Evolutionary conservation across 805 yeast species (phyloP).

Genomic region (Saturnispora bothae): DNA sequence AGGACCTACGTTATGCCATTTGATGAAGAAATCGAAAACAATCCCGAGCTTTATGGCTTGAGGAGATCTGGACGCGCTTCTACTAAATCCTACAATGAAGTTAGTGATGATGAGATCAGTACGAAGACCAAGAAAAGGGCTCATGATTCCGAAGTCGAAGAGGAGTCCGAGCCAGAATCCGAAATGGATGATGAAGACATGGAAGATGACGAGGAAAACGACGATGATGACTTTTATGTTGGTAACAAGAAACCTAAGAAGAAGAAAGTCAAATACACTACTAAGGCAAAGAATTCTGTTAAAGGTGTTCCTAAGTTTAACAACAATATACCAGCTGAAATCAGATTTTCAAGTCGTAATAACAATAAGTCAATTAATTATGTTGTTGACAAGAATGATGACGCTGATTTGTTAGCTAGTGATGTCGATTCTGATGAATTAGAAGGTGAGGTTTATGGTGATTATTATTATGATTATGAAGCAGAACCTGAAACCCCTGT

Average conservation of each 20-base stretch:
- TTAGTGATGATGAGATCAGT: not conserved
- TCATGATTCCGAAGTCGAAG: not conserved
- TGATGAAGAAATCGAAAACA: conserved; percentile 40
- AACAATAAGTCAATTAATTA: conserved; percentile 54
- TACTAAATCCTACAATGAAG: conserved; percentile 22
- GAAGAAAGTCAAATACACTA: conserved; percentile 28
- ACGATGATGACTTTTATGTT: conserved; percentile 25
- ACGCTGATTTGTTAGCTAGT: conserved; percentile 38
- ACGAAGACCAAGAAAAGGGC: not conserved
- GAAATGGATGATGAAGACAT: conserved; percentile 24
- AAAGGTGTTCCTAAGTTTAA: conserved; percentile 10
- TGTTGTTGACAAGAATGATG: conserved; percentile 59
- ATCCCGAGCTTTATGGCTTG: conserved; percentile 78
- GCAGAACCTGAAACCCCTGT: conserved; percentile 14
- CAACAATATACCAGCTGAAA: not conserved
- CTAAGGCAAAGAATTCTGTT: conserved; percentile 11
- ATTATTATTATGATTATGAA: conserved; percentile 17
- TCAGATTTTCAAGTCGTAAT: conserved; percentile 73
- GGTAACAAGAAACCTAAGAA: conserved; percentile 19
- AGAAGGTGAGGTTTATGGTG: conserved; percentile 18
- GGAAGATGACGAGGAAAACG: conserved; percentile 22
- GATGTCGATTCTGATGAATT: conserved; percentile 27
- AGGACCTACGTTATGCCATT: conserved; percentile 14
- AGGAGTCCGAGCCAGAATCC: not conserved
- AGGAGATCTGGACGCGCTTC: conserved; percentile 65